Percentiles rank a stretch among this genome's conserved stretches.
Evolutionary conservation across 306 rosid genomes (phyloP).

Genomic region (Phaseolus lunatus): DNA sequence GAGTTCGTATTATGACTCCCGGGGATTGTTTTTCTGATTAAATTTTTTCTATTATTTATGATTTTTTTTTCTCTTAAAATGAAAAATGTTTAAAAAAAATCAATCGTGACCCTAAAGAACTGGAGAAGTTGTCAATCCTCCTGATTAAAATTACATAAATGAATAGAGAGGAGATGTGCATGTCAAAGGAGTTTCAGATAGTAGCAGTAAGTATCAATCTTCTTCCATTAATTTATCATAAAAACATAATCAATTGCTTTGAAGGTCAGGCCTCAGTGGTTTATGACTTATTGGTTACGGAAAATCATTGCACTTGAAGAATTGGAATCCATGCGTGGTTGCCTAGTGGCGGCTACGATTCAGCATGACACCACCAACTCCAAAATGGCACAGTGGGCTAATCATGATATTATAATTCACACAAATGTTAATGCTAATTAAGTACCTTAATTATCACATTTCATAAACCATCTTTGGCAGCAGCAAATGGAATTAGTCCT

Average conservation of each 20-base stretch:
- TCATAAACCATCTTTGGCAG: not conserved
- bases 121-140: not conserved
- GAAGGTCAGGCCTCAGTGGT: not conserved
- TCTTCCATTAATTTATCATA: not conserved
- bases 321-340: slow-evolving; percentile 1
- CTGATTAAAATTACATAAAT: not conserved
- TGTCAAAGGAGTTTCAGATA: not conserved
- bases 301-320: slow-evolving; percentile 6
- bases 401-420: slow-evolving; percentile 14
- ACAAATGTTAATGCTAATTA: slow-evolving; percentile 20
- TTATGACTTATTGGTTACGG: not conserved
- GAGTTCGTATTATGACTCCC: not conserved
- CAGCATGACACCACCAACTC: slow-evolving; percentile 21
- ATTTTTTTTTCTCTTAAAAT: not conserved
- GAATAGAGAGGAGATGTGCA: not conserved
- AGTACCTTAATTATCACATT: slow-evolving; percentile 23
- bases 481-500: slow-evolving; percentile 24
- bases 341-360: not conserved
- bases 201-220: not conserved
- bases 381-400: not conserved
- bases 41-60: not conserved
- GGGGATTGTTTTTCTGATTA: not conserved
- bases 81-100: not conserved
- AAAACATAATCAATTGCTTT: not conserved
- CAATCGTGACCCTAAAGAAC: not conserved